phyloP scores from a whole-genome alignment of 768 basidiomycete genomes.

The Phaffia tasmanica region DNA sequence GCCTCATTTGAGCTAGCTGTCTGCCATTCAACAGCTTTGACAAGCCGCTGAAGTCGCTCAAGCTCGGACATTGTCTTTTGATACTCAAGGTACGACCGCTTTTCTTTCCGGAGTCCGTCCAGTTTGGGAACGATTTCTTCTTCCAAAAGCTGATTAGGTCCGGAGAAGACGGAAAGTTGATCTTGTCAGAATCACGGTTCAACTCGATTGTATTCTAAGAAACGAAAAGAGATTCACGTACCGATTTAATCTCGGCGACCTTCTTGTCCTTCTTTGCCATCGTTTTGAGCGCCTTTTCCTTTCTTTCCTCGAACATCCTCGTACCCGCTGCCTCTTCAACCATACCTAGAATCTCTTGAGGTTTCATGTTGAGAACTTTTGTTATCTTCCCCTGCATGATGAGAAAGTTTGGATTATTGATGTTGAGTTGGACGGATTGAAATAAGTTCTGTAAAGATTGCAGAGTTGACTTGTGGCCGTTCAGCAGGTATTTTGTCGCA shows the following conservation, averaged over 20 bases:
- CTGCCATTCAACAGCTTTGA: constrained; percentile 83
- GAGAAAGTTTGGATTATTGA: constrained; percentile 98
- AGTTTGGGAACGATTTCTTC: constrained; percentile 94
- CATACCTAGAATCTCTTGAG: constrained; percentile 94
- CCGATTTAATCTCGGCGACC: constrained; percentile 70
- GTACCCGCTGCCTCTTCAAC: constrained; percentile 98
- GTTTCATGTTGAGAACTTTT: constrained; percentile 96
- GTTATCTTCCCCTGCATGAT: constrained; percentile 99
- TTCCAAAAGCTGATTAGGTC: constrained; percentile 44
- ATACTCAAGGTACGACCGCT: constrained; percentile 73
- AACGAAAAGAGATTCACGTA: constrained; percentile 29
- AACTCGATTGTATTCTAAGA: neutral
- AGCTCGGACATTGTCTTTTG: constrained; percentile 82
- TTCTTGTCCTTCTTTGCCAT: constrained; percentile 97
- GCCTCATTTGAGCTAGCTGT: constrained; percentile 36
- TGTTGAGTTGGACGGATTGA: constrained; percentile 93
- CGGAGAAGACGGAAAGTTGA: neutral
- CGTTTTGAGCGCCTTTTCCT: constrained; percentile 89
- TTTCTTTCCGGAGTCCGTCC: constrained; percentile 77
- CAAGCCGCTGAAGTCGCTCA: constrained; percentile 65
- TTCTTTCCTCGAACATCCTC: constrained; percentile 96
- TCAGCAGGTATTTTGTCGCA: constrained; percentile 84
- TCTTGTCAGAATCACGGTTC: constrained; percentile 2
- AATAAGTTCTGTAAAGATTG: constrained; percentile 78
- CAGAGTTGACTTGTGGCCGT: constrained; percentile 86